These are phyloP conservation scores for Lepraria neglecta DNA, from an alignment of 495 filamentous ascomycete species.

Conservation along the genomic window DNA sequence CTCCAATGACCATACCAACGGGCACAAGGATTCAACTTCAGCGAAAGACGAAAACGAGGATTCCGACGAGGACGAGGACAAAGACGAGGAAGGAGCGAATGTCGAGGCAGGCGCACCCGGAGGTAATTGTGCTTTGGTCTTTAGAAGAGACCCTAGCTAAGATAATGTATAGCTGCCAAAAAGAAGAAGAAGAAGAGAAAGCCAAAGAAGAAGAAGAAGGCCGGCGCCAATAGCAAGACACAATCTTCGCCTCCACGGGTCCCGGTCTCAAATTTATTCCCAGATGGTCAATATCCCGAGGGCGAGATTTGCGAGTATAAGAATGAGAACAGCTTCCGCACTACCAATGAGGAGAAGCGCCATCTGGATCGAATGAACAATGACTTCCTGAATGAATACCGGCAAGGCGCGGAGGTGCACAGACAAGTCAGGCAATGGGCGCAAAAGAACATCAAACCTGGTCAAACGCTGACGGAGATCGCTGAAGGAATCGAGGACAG, in stretches of 20 bases:
- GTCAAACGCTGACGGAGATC: conserved; percentile 52
- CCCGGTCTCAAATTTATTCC: conserved; percentile 47
- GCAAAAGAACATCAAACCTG: conserved; percentile 51
- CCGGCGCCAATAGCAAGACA: conserved; percentile 28
- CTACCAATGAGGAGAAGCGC: conserved; percentile 54
- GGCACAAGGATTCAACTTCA: neutral
- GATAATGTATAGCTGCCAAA: conserved; percentile 34
- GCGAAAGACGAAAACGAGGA: conserved; percentile 51
- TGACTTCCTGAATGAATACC: conserved; percentile 53
- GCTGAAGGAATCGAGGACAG: conserved; percentile 57
- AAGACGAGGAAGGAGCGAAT: conserved; percentile 43
- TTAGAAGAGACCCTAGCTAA: neutral
- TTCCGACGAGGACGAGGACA: conserved; percentile 63
- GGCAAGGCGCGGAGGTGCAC: conserved; percentile 56
- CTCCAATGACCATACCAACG: conserved; percentile 35
- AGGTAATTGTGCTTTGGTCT: conserved; percentile 32
- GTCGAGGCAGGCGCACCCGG: conserved; percentile 39
- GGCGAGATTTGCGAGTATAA: conserved; percentile 48
- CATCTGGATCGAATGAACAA: conserved; percentile 49
- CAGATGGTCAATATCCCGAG: conserved; percentile 43
- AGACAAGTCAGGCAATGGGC: conserved; percentile 55
- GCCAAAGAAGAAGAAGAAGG: conserved; percentile 50
- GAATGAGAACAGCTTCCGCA: conserved; percentile 50
- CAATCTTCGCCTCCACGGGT: conserved; percentile 53
- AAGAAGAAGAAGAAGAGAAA: conserved; percentile 53